Conservation (phyloP, 2,329 filamentous ascomycete species). For the Fusarium coffeatum region DNA sequence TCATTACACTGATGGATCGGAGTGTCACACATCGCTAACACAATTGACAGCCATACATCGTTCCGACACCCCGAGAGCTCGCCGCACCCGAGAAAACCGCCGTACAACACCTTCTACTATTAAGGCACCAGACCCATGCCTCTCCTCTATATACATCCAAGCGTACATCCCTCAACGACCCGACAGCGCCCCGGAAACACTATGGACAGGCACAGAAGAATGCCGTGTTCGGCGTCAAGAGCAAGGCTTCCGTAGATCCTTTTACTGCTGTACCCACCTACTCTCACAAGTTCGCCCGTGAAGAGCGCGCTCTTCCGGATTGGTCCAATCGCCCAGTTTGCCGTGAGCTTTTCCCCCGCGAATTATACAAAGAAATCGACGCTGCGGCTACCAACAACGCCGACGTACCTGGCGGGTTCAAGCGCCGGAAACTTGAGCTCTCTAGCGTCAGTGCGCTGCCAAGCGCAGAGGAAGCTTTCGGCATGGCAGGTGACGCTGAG, state of each 20-base stretch:
- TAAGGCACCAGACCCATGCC: constrained; percentile 67
- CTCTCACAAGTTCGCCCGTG: constrained; percentile 64
- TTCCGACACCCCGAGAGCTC: constrained; percentile 60
- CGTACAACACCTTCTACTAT: constrained; percentile 64
- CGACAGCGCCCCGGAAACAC: constrained; percentile 54
- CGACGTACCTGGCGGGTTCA: constrained; percentile 53
- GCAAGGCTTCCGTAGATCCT: constrained; percentile 66
- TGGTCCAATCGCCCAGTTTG: constrained; percentile 63
- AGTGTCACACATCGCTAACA: constrained; percentile 22
- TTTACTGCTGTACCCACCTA: constrained; percentile 70
- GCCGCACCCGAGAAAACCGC: constrained; percentile 58
- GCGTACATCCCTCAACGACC: constrained; percentile 56
- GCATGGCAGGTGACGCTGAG: constrained; percentile 47
- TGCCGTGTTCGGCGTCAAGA: constrained; percentile 65
- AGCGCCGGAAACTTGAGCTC: constrained; percentile 58
- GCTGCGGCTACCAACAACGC: constrained; percentile 51
- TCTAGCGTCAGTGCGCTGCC: constrained; percentile 61
- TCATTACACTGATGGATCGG: constrained; percentile 1
- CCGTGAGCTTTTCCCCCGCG: constrained; percentile 65
- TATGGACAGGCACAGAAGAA: constrained; percentile 71
- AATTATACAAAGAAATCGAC: constrained; percentile 67
- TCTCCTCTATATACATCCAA: constrained; percentile 68
- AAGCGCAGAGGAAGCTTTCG: constrained; percentile 64
- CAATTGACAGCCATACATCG: constrained; percentile 59
- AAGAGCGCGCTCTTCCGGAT: constrained; percentile 66